Evolutionary conservation across 2,329 filamentous ascomycete genomes (phyloP).

Genomic region (Aspergillus tanneri): DNA sequence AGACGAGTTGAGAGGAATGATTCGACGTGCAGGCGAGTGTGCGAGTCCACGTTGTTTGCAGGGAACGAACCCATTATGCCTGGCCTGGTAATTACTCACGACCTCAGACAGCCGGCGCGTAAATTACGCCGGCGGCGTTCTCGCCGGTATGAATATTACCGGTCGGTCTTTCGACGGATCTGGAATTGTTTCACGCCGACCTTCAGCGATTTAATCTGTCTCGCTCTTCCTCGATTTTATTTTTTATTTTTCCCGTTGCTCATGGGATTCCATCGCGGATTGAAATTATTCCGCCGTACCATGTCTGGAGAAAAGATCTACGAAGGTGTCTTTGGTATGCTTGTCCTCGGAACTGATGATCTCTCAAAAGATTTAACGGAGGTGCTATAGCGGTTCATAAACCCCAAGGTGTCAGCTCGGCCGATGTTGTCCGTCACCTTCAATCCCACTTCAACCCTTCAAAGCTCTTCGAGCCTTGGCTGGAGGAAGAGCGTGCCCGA

Average conservation of each 20-base stretch:
- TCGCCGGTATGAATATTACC: neutral
- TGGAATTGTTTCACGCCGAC: neutral
- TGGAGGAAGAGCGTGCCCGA: conserved; percentile 61
- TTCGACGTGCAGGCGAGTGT: no score
- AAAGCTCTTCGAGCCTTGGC: conserved; percentile 71
- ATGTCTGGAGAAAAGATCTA: conserved; percentile 52
- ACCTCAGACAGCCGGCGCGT: neutral
- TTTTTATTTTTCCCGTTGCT: neutral
- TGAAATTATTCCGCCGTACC: conserved; percentile 33
- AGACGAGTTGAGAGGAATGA: neutral
- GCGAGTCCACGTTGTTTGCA: no score
- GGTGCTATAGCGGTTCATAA: conserved; percentile 99
- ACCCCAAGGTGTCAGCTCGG: conserved; percentile 80
- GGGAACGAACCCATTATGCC: neutral
- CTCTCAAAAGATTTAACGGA: no score
- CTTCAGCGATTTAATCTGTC: neutral
- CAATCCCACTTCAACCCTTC: conserved; percentile 83
- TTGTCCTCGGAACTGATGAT: no score
- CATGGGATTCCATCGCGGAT: conserved; percentile 33
- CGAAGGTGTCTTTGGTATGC: conserved; percentile 50
- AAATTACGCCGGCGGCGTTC: neutral
- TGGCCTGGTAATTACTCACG: neutral
- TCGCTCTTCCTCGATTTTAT: neutral
- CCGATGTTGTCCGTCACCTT: conserved; percentile 84
- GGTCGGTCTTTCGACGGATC: no score